Conservation (phyloP, 2,329 filamentous ascomycete genomes). For the Thielaviopsis ethacetica region DNA sequence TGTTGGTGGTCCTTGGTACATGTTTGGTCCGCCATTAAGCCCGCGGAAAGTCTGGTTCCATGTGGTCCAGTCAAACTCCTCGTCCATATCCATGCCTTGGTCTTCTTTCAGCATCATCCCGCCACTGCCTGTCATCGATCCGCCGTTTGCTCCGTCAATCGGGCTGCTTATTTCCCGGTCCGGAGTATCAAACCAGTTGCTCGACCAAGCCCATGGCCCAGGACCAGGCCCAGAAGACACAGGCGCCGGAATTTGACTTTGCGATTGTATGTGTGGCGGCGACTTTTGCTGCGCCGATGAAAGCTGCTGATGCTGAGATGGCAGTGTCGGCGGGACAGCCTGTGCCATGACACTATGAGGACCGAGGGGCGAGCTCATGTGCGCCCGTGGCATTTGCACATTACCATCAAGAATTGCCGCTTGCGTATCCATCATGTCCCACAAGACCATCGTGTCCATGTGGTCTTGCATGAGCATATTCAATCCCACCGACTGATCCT, state of each 20-base stretch:
- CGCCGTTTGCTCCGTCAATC: neutral
- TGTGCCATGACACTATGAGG: neutral
- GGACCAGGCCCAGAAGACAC: neutral
- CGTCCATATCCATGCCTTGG: conserved; percentile 10
- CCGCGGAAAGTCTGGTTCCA: conserved; percentile 9
- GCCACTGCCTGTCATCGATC: neutral
- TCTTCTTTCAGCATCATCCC: neutral
- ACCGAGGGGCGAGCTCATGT: neutral
- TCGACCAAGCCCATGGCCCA: neutral
- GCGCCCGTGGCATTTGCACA: neutral
- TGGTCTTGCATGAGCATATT: conserved; percentile 11
- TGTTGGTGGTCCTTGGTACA: conserved; percentile 1
- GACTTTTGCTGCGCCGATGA: neutral
- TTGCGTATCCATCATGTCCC: conserved; percentile 8
- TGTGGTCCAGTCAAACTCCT: conserved; percentile 4
- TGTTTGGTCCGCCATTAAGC: neutral
- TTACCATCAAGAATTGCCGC: neutral
- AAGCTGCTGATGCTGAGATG: neutral
- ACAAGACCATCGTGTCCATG: conserved; percentile 6
- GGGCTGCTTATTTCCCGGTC: neutral
- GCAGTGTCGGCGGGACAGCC: neutral
- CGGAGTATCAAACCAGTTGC: neutral
- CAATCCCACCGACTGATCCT: neutral
- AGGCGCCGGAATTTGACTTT: neutral
- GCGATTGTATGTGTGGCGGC: neutral